A percentile compares a stretch with the other conserved stretches of the same genome.
Conservation (phyloP, 352 stramenopile species). For the Phytophthora hibernalis region DNA sequence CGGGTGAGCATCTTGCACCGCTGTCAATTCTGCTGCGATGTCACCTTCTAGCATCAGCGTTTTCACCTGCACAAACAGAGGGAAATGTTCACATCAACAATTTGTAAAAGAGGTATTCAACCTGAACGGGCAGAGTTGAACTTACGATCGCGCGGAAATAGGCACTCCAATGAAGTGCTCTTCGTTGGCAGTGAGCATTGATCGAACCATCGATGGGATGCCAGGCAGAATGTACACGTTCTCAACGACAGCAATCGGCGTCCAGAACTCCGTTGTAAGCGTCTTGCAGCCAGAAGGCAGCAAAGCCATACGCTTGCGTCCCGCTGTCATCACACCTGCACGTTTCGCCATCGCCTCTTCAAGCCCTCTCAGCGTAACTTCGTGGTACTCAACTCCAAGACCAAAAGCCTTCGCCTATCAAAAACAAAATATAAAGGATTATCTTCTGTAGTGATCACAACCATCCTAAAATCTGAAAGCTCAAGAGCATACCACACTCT, state of each 20-base stretch:
- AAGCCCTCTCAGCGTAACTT: constrained; percentile 70
- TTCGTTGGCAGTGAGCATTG: constrained; percentile 85
- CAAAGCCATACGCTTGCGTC: constrained; percentile 77
- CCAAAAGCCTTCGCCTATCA: constrained; percentile 79
- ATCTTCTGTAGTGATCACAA: background rate
- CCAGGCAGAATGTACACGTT: constrained; percentile 89
- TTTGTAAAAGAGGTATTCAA: constrained; percentile 1
- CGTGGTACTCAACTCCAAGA: constrained; percentile 67
- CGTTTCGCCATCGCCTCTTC: constrained; percentile 49
- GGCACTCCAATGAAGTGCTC: constrained; percentile 80
- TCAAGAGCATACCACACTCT: constrained; percentile 60
- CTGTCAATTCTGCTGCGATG: constrained; percentile 67
- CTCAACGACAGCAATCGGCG: constrained; percentile 76
- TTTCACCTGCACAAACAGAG: constrained; percentile 52
- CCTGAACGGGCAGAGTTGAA: background rate
- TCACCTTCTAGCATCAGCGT: constrained; percentile 75
- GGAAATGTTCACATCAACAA: constrained; percentile 18
- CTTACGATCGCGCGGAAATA: constrained; percentile 77
- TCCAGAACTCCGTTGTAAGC: constrained; percentile 66
- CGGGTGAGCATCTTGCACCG: constrained; percentile 70
- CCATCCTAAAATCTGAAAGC: constrained; percentile 2
- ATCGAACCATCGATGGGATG: constrained; percentile 81
- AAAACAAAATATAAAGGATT: constrained; percentile 8
- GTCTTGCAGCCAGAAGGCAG: constrained; percentile 68
- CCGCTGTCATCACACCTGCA: constrained; percentile 60